These are phyloP conservation scores for Oryza australiensis DNA, from an alignment of 176 grass and related monocot genomes.

Conservation along the genomic window DNA sequence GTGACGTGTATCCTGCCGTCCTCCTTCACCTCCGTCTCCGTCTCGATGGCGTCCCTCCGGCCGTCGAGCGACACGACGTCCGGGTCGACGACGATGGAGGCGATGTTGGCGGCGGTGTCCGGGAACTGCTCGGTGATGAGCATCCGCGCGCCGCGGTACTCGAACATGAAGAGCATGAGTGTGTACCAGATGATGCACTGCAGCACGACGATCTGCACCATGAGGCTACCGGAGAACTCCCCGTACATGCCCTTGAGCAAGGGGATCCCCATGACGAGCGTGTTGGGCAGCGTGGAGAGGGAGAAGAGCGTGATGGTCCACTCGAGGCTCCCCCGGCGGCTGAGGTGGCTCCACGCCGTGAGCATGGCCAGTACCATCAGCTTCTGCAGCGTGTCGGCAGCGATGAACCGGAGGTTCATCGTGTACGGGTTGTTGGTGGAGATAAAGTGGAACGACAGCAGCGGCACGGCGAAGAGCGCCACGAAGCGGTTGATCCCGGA, in stretches of 20 bases:
- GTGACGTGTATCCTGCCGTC: constrained; percentile 91
- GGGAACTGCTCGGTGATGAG: constrained; percentile 99
- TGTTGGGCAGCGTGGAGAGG: constrained; percentile 97
- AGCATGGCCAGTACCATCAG: constrained; percentile 93
- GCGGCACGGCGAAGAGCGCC: constrained; percentile 92
- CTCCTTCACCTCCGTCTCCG: constrained; percentile 86
- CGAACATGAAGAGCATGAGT: constrained; percentile 98
- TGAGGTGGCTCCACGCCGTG: constrained; percentile 77
- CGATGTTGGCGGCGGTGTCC: constrained; percentile 82
- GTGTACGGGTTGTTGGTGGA: constrained; percentile 92
- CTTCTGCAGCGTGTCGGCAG: constrained; percentile 97
- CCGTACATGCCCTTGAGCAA: constrained; percentile 99
- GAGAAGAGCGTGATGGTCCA: constrained; percentile 99
- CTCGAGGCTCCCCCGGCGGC: constrained; percentile 68
- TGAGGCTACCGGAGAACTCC: constrained; percentile 72
- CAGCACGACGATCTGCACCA: constrained; percentile 98
- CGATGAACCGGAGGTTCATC: constrained; percentile 98
- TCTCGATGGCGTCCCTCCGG: constrained; percentile 71
- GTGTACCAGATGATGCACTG: constrained; percentile 99
- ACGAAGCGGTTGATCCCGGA: constrained; percentile 99
- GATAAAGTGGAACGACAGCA: constrained; percentile 99
- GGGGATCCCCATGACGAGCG: constrained; percentile 98
- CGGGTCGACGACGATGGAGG: constrained; percentile 90
- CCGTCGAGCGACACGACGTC: constrained; percentile 92
- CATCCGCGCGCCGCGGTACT: constrained; percentile 84